Base-by-base conservation (phyloP, 2,329 filamentous ascomycete genomes). In the Alternaria metachromatica region DNA sequence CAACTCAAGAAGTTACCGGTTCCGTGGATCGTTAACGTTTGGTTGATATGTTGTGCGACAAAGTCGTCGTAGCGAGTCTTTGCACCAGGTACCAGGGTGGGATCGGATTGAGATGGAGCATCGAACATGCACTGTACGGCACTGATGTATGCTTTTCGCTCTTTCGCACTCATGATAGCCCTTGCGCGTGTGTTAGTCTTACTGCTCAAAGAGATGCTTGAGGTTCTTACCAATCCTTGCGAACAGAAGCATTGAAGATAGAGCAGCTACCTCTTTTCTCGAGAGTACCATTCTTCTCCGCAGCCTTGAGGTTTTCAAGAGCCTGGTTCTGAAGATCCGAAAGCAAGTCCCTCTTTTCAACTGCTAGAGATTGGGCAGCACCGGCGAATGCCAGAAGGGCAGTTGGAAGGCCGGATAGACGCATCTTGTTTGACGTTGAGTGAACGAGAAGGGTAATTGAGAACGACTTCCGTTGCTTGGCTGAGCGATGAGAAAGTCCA, bases 51-150 rank as follows among this genome's bases (percentile, higher is more conserved):
- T 18, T 66, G 59, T 9, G 63, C 73, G 8, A 70, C 67, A 60
- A 76, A 75, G 46, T 77, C 75, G 46, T 76, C 74, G 48, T 72
- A 77, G 28, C 75, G 70, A 4, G 60, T 71, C 33, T 50, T 58
- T 13, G 67, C 72, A n/a, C 72, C 75, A 15, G 73, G 73, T 4
- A 62, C 67, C 9, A 54, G 13, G 2, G 21, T 15, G 5, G 60
- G 57, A 15, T 68, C 63, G 12, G 65, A 69, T 45, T 69, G 68
- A 0, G 72, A 60, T 8, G 71, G 71, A 10, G 53, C 28, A 4
- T 49, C 20, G 18, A 65, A 49, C 33, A 75, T 55, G 43, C 74
- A 76, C 48, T 72, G 61, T 1, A 76, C 72, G 9, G 67, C 65
- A 3, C 49, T 56, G 7, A 67, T 71, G 57, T 70, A 76, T 41